Evolutionary conservation across 2,329 filamentous ascomycete species (phyloP).

Genomic region (Arthrinium puccinioides): DNA sequence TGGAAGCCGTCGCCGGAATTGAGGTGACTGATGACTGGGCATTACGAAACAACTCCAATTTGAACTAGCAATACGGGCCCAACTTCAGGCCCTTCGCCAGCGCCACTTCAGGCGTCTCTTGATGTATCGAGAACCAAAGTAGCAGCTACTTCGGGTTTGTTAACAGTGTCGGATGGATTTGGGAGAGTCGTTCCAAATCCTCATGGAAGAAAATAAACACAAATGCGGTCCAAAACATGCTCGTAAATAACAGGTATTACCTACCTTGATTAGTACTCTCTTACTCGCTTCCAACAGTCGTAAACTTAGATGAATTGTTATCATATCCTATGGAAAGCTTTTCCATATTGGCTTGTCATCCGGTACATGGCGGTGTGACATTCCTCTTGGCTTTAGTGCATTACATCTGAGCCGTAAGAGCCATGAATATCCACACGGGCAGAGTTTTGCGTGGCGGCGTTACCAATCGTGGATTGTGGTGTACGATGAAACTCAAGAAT

Average conservation of each 20-base stretch:
- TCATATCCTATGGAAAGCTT: background rate
- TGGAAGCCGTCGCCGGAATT: conserved; percentile 34
- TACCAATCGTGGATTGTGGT: too few species aligned
- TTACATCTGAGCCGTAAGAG: too few species aligned
- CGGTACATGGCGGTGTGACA: too few species aligned
- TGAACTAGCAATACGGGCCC: conserved; percentile 10
- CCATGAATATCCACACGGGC: too few species aligned
- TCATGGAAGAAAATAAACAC: background rate
- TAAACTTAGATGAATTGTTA: too few species aligned
- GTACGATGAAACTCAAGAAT: too few species aligned
- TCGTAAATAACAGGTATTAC: background rate
- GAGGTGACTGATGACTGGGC: conserved; percentile 30
- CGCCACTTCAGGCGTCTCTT: conserved; percentile 17
- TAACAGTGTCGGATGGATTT: too few species aligned
- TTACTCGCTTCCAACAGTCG: too few species aligned
- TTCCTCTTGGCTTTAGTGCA: too few species aligned
- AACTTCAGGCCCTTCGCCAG: conserved; percentile 12
- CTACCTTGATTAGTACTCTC: too few species aligned
- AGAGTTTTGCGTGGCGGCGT: too few species aligned
- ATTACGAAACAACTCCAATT: conserved; percentile 22
- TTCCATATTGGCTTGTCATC: background rate
- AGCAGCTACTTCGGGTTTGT: background rate
- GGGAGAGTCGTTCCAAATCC: too few species aligned
- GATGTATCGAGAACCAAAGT: conserved; percentile 7
- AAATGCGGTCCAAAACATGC: background rate